Evolutionary conservation across 1,139 yeast genomes (phyloP).

Genomic region (Kurtzmaniella quercitrusa): DNA sequence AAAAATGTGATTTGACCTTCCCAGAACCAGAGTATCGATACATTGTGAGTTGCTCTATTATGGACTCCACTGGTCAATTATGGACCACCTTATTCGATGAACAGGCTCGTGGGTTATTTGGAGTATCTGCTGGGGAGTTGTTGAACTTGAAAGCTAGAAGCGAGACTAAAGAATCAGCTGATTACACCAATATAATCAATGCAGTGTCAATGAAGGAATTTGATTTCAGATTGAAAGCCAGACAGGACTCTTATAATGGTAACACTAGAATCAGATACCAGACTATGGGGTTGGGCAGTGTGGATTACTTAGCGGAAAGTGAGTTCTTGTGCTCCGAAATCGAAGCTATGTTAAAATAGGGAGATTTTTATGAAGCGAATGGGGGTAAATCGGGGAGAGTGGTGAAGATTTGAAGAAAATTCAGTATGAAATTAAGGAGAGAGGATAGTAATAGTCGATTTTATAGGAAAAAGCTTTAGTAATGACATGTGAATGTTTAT

Average conservation of each 20-base stretch:
- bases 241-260: slow-evolving; percentile 81
- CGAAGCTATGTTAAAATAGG: slow-evolving; percentile 33
- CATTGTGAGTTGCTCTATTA: slow-evolving; percentile 64
- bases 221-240: slow-evolving; percentile 73
- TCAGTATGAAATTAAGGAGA: not conserved
- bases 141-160: slow-evolving; percentile 43
- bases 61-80: slow-evolving; percentile 77
- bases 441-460: not conserved
- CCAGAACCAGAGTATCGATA: slow-evolving; percentile 75
- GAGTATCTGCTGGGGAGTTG: slow-evolving; percentile 66
- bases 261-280: slow-evolving; percentile 73
- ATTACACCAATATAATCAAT: slow-evolving; percentile 46
- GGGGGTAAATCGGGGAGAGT: not conserved
- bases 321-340: slow-evolving; percentile 53
- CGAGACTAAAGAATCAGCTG: slow-evolving; percentile 34
- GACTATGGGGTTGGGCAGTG: slow-evolving; percentile 48
- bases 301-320: slow-evolving; percentile 62
- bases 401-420: not conserved
- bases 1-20: slow-evolving; percentile 73
- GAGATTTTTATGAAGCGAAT: too few species aligned
- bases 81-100: slow-evolving; percentile 90
- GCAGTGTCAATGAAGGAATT: slow-evolving; percentile 63
- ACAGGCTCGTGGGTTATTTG: slow-evolving; percentile 67
- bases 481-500: not conserved
- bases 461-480: not conserved